Base-by-base conservation (phyloP, 129 eudicot genomes). In the Ambrosia trifida region DNA sequence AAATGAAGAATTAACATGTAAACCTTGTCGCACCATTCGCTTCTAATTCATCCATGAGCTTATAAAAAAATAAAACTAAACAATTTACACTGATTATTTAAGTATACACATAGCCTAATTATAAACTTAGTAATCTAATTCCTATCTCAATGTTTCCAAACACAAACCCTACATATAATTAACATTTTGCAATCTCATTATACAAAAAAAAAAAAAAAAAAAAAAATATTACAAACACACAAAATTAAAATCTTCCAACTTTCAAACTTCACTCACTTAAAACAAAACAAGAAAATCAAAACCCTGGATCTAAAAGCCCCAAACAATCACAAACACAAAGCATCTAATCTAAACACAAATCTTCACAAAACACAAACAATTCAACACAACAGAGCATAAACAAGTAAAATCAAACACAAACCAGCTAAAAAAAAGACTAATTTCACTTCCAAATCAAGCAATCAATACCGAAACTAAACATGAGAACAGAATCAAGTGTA, bases 271-370 rank as follows among this genome's bases (percentile, higher is more conserved):
- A 30, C 18, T 59, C 13, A 20, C 24, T 19, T 53, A 20, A 20
- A 5, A 72, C 32, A 32, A 9, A 32, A 60, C 61, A 43, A 67
- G 61, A n/a, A 14, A 7, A 32, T 8, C 32, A 30, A 56, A 68
- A 9, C 80, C 70, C 70, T 46, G 68, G 75, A 76, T 76, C 80
- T 70, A 30, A 60, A 49, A 61, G 17, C 56, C 50, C 59, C 28
- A 20, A 65, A 11, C 53, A 75, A 19, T 18, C 4, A 41, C 51
- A 76, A 20, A 70, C 64, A 30, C 24, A 60, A 61, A 69, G 7
- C 51, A 68, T 36, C 69, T 28, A n/a, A 38, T 36, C 69, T 28
- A n/a, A 38, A 2, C 65, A 14, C 14, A 35, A 32, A 76, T 19
- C 4, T 18, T 9, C 75, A 56, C 30, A 67, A 16, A 72, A 40